Conservation (phyloP, 1,284 basidiomycete species). For the Thelephora terrestris region DNA sequence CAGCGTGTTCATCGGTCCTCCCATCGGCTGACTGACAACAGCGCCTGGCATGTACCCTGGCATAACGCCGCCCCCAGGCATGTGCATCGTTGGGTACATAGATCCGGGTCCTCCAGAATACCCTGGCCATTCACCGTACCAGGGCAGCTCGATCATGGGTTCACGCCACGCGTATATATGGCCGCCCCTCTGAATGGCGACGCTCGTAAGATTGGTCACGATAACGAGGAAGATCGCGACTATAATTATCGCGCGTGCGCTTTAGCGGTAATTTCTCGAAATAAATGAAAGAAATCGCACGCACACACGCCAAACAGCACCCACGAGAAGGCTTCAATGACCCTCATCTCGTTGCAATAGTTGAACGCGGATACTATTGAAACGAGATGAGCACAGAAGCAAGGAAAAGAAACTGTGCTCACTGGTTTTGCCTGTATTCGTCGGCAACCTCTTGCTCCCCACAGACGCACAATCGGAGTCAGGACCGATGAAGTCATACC, state of each 20-base stretch:
- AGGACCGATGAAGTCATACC: constrained; percentile 1
- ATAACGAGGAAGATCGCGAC: constrained; percentile 35
- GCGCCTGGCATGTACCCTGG: constrained; percentile 3
- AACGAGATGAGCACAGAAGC: constrained; percentile 2
- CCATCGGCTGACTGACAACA: constrained; percentile 1
- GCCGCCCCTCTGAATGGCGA: constrained; percentile 31
- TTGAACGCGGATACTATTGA: constrained; percentile 40
- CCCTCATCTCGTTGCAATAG: constrained; percentile 72
- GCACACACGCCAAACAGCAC: constrained; percentile 49
- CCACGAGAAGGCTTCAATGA: constrained; percentile 72
- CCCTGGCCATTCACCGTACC: constrained; percentile 41
- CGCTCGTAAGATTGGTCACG: constrained; percentile 32
- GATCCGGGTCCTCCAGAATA: constrained; percentile 17
- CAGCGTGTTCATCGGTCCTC: constrained; percentile 2
- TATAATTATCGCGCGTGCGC: constrained; percentile 11
- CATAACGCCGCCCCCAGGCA: constrained; percentile 1
- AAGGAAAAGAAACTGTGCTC: constrained; percentile 15
- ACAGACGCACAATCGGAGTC: not conserved
- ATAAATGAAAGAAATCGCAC: constrained; percentile 23
- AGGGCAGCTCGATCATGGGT: constrained; percentile 39
- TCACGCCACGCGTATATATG: constrained; percentile 36
- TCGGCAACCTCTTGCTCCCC: constrained; percentile 32
- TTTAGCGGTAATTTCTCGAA: constrained; percentile 9
- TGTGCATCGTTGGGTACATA: constrained; percentile 14
- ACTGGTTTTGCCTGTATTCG: constrained; percentile 42